phyloP scores from a whole-genome alignment of 495 filamentous ascomycete genomes.

The Cenococcum geophilum region DNA sequence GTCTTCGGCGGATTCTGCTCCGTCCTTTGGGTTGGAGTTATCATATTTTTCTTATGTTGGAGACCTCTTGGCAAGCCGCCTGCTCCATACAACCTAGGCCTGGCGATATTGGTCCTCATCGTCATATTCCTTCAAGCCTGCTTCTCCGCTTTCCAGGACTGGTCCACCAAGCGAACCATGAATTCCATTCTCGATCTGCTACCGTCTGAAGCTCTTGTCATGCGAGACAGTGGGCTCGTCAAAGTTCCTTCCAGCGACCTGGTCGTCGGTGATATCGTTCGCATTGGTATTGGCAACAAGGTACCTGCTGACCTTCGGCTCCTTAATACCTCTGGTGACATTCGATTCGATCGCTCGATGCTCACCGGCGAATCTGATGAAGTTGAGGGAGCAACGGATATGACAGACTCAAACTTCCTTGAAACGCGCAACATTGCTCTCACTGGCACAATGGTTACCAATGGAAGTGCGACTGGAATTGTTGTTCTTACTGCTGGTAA shows the following conservation, averaged over 20 bases:
- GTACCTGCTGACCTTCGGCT: constrained; percentile 6
- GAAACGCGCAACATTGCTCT: constrained; percentile 35
- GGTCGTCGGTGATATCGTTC: background rate
- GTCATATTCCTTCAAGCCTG: constrained; percentile 38
- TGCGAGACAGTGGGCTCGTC: background rate
- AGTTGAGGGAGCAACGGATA: constrained; percentile 22
- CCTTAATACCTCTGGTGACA: constrained; percentile 30
- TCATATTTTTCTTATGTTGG: constrained; percentile 41
- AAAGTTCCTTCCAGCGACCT: background rate
- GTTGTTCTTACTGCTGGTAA: constrained; percentile 38
- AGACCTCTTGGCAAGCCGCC: constrained; percentile 38
- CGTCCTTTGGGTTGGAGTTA: constrained; percentile 36
- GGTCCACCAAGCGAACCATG: constrained; percentile 38
- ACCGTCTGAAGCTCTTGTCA: constrained; percentile 27
- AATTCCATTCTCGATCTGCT: constrained; percentile 36
- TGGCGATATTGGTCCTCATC: constrained; percentile 38
- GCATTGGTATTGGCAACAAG: background rate
- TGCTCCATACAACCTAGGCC: constrained; percentile 33
- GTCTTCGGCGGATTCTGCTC: constrained; percentile 41
- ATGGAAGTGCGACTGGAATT: constrained; percentile 35
- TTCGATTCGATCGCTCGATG: constrained; percentile 35
- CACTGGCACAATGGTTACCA: constrained; percentile 31
- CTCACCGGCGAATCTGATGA: constrained; percentile 37
- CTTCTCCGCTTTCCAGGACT: constrained; percentile 41
- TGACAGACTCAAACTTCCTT: constrained; percentile 34